phyloP scores from a whole-genome alignment of 164 flowering plant genomes.

The Cinnamomum chago region DNA sequence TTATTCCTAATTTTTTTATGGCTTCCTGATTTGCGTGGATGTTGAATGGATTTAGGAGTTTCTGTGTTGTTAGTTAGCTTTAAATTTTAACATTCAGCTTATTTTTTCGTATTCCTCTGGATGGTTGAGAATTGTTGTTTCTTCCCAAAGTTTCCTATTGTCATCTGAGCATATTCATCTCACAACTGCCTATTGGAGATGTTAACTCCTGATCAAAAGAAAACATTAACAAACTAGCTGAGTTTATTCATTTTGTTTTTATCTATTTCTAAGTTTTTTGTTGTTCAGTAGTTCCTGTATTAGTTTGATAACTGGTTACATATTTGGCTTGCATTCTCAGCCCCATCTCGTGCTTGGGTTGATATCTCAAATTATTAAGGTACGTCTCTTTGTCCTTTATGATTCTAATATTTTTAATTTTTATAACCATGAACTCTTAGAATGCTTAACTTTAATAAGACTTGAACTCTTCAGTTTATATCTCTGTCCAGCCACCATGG shows the following conservation, averaged over 20 bases:
- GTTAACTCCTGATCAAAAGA: background rate
- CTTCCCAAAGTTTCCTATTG: background rate
- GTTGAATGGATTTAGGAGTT: background rate
- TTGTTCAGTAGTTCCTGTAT: background rate
- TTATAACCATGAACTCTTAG: background rate
- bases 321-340: conserved; percentile 42
- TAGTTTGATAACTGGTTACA: conserved; percentile 5
- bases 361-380: conserved; percentile 93
- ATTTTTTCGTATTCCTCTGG: background rate
- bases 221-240: background rate
- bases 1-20: too few species aligned
- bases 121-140: background rate
- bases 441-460: background rate
- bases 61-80: background rate
- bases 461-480: background rate
- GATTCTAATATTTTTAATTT: background rate
- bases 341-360: conserved; percentile 89
- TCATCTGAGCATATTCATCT: too few species aligned
- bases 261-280: background rate
- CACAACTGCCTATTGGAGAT: too few species aligned
- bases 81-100: background rate
- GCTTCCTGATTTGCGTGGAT: too few species aligned
- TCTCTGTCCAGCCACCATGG: background rate
- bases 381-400: conserved; percentile 14
- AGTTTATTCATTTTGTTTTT: background rate